Conservation (phyloP, 2,329 filamentous ascomycete genomes). For the Arthrobotrys entomopaga region DNA sequence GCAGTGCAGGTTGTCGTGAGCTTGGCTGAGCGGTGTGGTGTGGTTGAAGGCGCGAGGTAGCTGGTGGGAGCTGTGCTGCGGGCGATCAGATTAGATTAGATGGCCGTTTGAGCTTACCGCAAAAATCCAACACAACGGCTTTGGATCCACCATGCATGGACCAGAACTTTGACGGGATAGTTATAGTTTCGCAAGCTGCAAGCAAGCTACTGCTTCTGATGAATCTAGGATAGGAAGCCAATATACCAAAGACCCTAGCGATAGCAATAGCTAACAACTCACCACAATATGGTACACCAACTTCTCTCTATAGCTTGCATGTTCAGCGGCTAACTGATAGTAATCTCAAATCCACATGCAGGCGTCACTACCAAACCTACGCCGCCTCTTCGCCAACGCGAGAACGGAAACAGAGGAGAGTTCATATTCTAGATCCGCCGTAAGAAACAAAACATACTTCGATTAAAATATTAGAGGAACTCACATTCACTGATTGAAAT, state of each 20-base stretch:
- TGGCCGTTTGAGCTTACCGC: conserved; percentile 19
- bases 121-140: conserved; percentile 35
- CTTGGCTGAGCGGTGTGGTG: not conserved
- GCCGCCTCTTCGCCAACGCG: conserved; percentile 93
- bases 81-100: conserved; percentile 53
- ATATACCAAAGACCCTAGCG: not conserved
- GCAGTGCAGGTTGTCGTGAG: conserved; percentile 3
- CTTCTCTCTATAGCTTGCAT: not conserved
- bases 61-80: conserved; percentile 20
- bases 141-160: no score
- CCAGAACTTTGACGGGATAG: no score
- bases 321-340: not conserved
- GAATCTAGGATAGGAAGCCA: not conserved
- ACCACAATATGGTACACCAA: conserved; percentile 12
- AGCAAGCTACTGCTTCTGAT: no score
- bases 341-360: conserved; percentile 60
- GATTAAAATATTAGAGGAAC: not conserved
- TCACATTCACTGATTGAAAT: no score
- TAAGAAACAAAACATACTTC: conserved; percentile 62
- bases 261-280: not conserved
- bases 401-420: conserved; percentile 93
- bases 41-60: conserved; percentile 26
- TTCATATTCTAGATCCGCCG: conserved; percentile 90
- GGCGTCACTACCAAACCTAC: conserved; percentile 90
- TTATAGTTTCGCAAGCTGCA: no score